Percentiles rank a stretch among this genome's conserved stretches.
These are phyloP conservation scores for Plicaturopsis crispa DNA, from an alignment of 768 basidiomycete species.

Conservation along the genomic window DNA sequence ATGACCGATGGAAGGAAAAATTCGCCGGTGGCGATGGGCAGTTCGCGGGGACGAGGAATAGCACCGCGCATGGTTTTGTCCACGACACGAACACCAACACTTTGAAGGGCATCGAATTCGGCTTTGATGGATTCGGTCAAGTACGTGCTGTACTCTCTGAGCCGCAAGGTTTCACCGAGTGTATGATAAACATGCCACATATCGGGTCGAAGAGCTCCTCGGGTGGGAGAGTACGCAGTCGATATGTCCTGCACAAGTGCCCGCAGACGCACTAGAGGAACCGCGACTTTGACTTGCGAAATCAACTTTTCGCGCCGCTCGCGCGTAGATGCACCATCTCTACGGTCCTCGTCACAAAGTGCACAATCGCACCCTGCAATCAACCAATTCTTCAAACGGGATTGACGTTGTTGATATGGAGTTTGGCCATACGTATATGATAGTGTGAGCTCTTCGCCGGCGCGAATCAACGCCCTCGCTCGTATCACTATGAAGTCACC, in stretches of 20 bases:
- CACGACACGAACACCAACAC: conserved; percentile 8
- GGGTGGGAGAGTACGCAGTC: conserved; percentile 10
- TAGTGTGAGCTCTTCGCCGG: conserved; percentile 17
- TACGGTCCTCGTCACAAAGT: not conserved
- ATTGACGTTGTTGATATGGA: not conserved
- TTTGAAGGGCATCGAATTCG: conserved; percentile 10
- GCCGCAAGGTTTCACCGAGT: conserved; percentile 4
- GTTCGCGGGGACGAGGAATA: not conserved
- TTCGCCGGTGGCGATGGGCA: conserved; percentile 9
- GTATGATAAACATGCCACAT: not conserved
- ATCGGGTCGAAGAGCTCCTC: conserved; percentile 1
- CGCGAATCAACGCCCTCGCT: conserved; percentile 11
- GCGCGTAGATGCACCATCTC: not conserved
- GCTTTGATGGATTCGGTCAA: conserved; percentile 9
- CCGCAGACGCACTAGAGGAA: too few relatives aligned
- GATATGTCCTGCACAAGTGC: too few relatives aligned
- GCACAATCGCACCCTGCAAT: not conserved
- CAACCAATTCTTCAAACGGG: not conserved
- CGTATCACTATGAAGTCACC: conserved; percentile 23
- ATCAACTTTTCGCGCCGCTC: not conserved
- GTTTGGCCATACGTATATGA: not conserved
- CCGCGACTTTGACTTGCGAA: too few relatives aligned
- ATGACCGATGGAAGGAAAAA: conserved; percentile 6
- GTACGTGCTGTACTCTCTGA: conserved; percentile 1
- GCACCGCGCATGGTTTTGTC: not conserved